These are phyloP conservation scores for Eutypa lata DNA, from an alignment of 2,329 filamentous ascomycete genomes.

Conservation along the genomic window DNA sequence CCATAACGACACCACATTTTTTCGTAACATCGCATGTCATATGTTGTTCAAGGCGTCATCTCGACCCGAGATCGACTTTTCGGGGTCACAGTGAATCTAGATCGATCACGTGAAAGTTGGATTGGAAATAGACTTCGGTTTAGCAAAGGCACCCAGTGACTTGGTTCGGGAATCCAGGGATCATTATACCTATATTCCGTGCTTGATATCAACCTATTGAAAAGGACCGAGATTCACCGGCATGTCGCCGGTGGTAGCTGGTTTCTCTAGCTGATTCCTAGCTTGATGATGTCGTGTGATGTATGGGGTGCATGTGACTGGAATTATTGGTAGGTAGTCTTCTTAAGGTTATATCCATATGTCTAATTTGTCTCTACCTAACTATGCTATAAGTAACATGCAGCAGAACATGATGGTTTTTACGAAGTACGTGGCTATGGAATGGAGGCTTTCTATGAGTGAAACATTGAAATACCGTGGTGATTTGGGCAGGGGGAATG, in stretches of 20 bases:
- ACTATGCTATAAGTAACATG: too few relatives aligned
- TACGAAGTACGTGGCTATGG: too few relatives aligned
- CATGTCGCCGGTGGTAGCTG: background rate
- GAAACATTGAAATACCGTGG: too few relatives aligned
- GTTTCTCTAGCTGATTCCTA: background rate
- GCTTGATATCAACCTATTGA: background rate
- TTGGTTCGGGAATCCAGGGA: background rate
- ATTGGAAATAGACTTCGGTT: background rate
- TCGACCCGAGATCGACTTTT: too few relatives aligned
- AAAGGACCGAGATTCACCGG: background rate
- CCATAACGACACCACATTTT: constrained; percentile 73
- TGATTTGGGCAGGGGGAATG: too few relatives aligned
- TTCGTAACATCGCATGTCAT: background rate
- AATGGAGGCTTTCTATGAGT: too few relatives aligned
- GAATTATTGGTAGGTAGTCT: background rate
- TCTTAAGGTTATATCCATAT: too few relatives aligned
- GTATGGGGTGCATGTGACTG: background rate
- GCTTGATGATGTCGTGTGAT: background rate
- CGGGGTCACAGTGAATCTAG: too few relatives aligned
- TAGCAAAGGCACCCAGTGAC: background rate
- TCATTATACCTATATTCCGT: background rate
- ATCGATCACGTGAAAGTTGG: background rate
- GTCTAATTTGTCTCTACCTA: too few relatives aligned
- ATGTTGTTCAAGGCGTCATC: background rate
- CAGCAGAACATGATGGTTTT: too few relatives aligned